A percentile compares a stretch with the other conserved stretches of the same genome.
phyloP scores from a whole-genome alignment of 805 yeast genomes.

The Candida coquimbonensis region DNA sequence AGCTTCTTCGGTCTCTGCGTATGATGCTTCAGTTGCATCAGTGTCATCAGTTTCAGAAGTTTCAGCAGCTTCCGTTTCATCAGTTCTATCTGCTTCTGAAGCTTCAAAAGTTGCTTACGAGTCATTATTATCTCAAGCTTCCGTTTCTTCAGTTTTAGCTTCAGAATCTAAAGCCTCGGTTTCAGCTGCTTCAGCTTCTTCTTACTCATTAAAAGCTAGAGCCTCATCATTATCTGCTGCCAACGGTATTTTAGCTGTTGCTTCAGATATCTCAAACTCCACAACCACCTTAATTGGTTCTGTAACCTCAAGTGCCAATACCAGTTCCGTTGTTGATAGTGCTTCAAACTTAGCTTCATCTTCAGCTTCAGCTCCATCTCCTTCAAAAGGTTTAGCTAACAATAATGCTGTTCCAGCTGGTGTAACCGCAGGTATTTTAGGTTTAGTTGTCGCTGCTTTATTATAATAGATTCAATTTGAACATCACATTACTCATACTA shows the following conservation, averaged over 20 bases:
- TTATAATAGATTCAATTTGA: slow-evolving; percentile 5
- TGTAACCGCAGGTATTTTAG: slow-evolving; percentile 20
- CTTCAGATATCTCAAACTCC: slow-evolving; percentile 19
- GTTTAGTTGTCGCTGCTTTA: slow-evolving; percentile 24
- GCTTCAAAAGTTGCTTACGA: slow-evolving; percentile 11
- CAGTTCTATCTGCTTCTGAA: slow-evolving; percentile 13
- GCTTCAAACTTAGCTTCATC: background rate
- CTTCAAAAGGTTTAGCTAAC: slow-evolving; percentile 17
- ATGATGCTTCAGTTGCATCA: slow-evolving; percentile 4
- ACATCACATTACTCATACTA: background rate
- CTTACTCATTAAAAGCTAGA: slow-evolving; percentile 7
- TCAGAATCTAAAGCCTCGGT: slow-evolving; percentile 21
- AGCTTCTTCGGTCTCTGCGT: slow-evolving; percentile 10
- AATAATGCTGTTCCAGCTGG: slow-evolving; percentile 20
- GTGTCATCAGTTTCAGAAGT: slow-evolving; percentile 14
- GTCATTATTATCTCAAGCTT: slow-evolving; percentile 4
- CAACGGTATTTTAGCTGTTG: slow-evolving; percentile 19
- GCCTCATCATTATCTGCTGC: slow-evolving; percentile 7
- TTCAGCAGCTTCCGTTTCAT: slow-evolving; percentile 8
- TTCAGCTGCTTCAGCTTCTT: slow-evolving; percentile 9
- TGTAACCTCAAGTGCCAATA: slow-evolving; percentile 11
- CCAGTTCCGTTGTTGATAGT: no score
- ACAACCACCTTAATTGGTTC: slow-evolving; percentile 21
- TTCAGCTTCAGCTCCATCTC: slow-evolving; percentile 17
- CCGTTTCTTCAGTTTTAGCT: slow-evolving; percentile 19